Evolutionary conservation across 2,329 filamentous ascomycete species (phyloP).

Genomic region (Stemphylium vesicarium): DNA sequence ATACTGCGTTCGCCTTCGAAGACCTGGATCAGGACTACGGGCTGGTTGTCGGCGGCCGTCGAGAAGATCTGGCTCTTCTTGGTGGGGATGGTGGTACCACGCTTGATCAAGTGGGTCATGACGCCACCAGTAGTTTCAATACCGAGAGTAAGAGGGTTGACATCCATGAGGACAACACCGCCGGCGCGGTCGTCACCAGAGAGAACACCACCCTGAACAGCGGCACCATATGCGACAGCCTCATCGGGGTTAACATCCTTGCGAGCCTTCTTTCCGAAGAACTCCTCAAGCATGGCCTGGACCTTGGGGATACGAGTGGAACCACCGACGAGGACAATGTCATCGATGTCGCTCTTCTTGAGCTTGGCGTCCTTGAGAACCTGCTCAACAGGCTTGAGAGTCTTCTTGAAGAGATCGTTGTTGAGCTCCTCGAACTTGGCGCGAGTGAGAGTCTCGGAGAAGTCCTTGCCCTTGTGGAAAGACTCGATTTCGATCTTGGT

Average conservation of each 20-base stretch:
- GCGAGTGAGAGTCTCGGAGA: slow-evolving; percentile 96
- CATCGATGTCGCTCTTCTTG: slow-evolving; percentile 92
- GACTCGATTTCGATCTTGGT: slow-evolving; percentile 96
- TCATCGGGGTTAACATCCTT: slow-evolving; percentile 99
- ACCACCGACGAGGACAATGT: slow-evolving; percentile 97
- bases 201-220: slow-evolving; percentile 95
- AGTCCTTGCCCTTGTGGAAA: slow-evolving; percentile 95
- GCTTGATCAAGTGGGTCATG: slow-evolving; percentile 95
- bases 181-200: slow-evolving; percentile 82
- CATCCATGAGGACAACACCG: slow-evolving; percentile 92
- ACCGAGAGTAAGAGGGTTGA: slow-evolving; percentile 94
- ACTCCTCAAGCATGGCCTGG: slow-evolving; percentile 91
- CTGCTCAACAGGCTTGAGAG: slow-evolving; percentile 97
- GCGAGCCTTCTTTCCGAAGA: slow-evolving; percentile 96
- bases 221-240: slow-evolving; percentile 96
- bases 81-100: slow-evolving; percentile 93
- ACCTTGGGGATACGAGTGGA: slow-evolving; percentile 99
- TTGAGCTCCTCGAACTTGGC: slow-evolving; percentile 99
- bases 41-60: slow-evolving; percentile 95
- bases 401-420: slow-evolving; percentile 99
- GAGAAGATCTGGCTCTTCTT: slow-evolving; percentile 99
- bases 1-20: slow-evolving; percentile 92
- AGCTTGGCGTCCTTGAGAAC: slow-evolving; percentile 98
- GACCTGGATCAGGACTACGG: slow-evolving; percentile 92
- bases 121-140: slow-evolving; percentile 97